Evolutionary conservation across 106 monocot species (phyloP).

Genomic region (Cymbidium sinense): DNA sequence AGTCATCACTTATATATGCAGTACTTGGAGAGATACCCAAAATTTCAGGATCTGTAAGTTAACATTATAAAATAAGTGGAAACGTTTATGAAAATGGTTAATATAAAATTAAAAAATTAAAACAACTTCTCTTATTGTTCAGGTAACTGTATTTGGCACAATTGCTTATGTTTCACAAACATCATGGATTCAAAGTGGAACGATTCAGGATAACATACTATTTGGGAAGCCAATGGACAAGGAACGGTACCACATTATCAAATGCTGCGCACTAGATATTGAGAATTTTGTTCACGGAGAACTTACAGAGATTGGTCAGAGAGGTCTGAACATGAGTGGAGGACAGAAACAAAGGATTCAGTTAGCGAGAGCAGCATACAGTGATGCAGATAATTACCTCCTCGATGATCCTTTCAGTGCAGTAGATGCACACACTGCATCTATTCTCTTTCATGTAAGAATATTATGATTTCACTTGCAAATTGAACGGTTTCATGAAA

Average conservation of each 20-base stretch:
- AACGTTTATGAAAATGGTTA: not conserved
- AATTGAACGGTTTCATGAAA: not conserved
- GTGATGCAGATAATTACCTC: constrained; percentile 73
- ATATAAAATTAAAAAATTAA: not conserved
- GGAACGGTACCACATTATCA: constrained; percentile 50
- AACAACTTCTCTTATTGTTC: not conserved
- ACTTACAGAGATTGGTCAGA: constrained; percentile 88
- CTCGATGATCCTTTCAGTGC: constrained; percentile 98
- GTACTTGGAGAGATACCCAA: constrained; percentile 77
- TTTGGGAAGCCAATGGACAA: constrained; percentile 67
- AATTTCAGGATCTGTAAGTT: constrained; percentile 61
- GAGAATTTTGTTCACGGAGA: constrained; percentile 71
- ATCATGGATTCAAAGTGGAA: constrained; percentile 85
- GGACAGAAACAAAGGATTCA: constrained; percentile 97
- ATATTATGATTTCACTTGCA: not conserved
- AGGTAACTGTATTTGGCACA: constrained; percentile 58
- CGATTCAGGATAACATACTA: constrained; percentile 69
- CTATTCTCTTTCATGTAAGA: constrained; percentile 70
- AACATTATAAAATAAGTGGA: not conserved
- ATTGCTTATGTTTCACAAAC: constrained; percentile 84
- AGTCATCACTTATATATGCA: constrained; percentile 56
- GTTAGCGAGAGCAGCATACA: constrained; percentile 81
- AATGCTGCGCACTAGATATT: constrained; percentile 67
- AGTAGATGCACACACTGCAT: constrained; percentile 84
- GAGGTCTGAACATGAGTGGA: constrained; percentile 92